Conservation (phyloP, 352 stramenopile species). For the Phytophthora boehmeriae region DNA sequence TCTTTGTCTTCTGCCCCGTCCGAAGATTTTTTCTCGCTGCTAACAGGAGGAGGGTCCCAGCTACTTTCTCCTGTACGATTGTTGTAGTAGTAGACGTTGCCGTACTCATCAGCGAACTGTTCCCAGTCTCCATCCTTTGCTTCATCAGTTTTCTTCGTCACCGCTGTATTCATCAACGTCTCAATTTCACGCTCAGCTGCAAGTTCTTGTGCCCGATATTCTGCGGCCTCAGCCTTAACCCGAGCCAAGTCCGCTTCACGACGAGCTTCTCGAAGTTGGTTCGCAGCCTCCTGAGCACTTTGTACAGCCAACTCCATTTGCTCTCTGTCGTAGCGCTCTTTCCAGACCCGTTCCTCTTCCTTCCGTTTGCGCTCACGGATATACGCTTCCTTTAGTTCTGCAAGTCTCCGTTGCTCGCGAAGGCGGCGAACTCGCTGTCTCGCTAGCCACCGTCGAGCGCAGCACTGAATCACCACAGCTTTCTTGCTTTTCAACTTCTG, state of each 20-base stretch:
- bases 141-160: slow-evolving; percentile 5
- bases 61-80: slow-evolving; percentile 46
- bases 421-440: slow-evolving; percentile 34
- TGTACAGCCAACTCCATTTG: slow-evolving; percentile 65
- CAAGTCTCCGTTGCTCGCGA: slow-evolving; percentile 36
- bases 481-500: slow-evolving; percentile 40
- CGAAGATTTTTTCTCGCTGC: not conserved
- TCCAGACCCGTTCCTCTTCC: slow-evolving; percentile 49
- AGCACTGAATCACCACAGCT: slow-evolving; percentile 40
- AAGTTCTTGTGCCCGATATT: slow-evolving; percentile 50
- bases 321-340: slow-evolving; percentile 63
- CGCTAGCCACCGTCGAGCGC: slow-evolving; percentile 42
- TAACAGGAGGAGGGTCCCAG: slow-evolving; percentile 49
- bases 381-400: slow-evolving; percentile 61
- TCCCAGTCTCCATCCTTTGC: slow-evolving; percentile 35
- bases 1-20: not conserved
- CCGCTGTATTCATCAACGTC: slow-evolving; percentile 12
- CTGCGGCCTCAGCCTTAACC: slow-evolving; percentile 51
- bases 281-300: slow-evolving; percentile 46
- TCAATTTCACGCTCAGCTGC: slow-evolving; percentile 40
- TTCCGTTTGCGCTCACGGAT: slow-evolving; percentile 66
- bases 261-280: slow-evolving; percentile 62
- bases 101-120: slow-evolving; percentile 44
- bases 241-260: slow-evolving; percentile 62
- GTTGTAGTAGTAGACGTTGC: slow-evolving; percentile 77